A percentile compares a stretch with the other conserved stretches of the same genome.
Evolutionary conservation across 2,329 filamentous ascomycete genomes (phyloP).

Genomic region (Westerdykella sp.): DNA sequence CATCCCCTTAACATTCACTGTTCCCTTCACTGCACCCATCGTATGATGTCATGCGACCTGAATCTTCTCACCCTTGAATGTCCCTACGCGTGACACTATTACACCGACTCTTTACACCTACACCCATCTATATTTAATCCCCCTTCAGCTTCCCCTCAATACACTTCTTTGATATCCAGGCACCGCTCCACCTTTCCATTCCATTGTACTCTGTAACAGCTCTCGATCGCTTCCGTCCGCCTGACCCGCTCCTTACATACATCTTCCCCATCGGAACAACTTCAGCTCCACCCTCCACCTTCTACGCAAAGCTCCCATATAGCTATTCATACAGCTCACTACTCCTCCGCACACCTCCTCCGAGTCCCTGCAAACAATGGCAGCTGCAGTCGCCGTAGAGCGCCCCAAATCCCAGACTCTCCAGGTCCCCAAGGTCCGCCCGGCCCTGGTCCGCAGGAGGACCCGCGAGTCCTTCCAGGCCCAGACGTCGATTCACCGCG

Average conservation of each 20-base stretch:
- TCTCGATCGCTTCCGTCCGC: background rate
- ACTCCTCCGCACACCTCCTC: too few relatives aligned
- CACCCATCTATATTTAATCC: background rate
- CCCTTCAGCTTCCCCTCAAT: background rate
- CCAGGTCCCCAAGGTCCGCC: slow-evolving; percentile 2
- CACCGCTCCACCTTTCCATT: too few relatives aligned
- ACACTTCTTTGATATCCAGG: too few relatives aligned
- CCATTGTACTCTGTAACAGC: too few relatives aligned
- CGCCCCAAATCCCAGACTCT: background rate
- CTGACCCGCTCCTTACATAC: background rate
- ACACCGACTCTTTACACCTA: too few relatives aligned
- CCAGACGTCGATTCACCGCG: slow-evolving; percentile 16
- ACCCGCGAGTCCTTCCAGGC: slow-evolving; percentile 24
- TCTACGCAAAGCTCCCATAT: background rate
- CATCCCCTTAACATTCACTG: background rate
- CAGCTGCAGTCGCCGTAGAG: background rate
- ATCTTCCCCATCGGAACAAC: background rate
- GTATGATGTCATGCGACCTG: background rate
- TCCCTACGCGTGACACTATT: background rate
- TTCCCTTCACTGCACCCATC: background rate
- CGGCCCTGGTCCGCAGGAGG: slow-evolving; percentile 13
- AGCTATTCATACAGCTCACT: background rate
- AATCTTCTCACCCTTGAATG: background rate
- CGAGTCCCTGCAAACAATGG: background rate
- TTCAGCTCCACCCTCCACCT: background rate